phyloP scores from a whole-genome alignment of 2,329 filamentous ascomycete genomes.

The Aureobasidium uvarum region DNA sequence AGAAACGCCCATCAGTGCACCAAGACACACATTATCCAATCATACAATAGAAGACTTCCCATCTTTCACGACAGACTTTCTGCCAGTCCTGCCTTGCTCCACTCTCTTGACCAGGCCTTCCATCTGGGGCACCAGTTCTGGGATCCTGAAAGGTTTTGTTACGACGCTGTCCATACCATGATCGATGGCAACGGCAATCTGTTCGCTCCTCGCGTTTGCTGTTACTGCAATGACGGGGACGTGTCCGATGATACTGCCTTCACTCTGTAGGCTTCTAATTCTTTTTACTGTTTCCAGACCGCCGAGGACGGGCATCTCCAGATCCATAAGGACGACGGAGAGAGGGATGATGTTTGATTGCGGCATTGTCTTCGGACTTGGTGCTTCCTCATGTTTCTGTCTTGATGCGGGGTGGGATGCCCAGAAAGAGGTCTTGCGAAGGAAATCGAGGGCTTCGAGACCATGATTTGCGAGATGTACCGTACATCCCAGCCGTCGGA shows the following conservation, averaged over 20 bases:
- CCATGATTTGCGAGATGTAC: conserved; percentile 35
- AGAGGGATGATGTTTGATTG: not conserved
- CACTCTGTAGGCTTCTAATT: conserved; percentile 60
- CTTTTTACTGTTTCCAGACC: conserved; percentile 66
- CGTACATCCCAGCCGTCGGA: conserved; percentile 34
- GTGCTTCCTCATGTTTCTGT: not conserved
- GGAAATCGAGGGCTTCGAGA: conserved; percentile 33
- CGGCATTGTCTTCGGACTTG: not conserved
- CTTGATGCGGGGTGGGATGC: not conserved
- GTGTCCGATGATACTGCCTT: conserved; percentile 58
- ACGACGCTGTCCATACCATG: conserved; percentile 35
- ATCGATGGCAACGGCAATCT: conserved; percentile 30
- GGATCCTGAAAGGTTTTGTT: conserved; percentile 40
- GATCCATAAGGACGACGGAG: conserved; percentile 25
- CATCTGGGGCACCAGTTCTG: conserved; percentile 40
- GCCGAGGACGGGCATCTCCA: conserved; percentile 76
- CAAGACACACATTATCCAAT: not conserved
- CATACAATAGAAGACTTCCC: not conserved
- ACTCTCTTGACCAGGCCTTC: conserved; percentile 49
- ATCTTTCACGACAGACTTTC: not conserved
- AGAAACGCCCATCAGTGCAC: not conserved
- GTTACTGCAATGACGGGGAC: conserved; percentile 71
- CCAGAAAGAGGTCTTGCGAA: conserved; percentile 31
- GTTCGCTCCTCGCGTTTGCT: conserved; percentile 64
- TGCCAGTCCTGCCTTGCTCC: not conserved